Percentiles rank a stretch among this genome's conserved stretches.
Conservation (phyloP, 1,284 basidiomycete species). For the Malassezia sympodialis region DNA sequence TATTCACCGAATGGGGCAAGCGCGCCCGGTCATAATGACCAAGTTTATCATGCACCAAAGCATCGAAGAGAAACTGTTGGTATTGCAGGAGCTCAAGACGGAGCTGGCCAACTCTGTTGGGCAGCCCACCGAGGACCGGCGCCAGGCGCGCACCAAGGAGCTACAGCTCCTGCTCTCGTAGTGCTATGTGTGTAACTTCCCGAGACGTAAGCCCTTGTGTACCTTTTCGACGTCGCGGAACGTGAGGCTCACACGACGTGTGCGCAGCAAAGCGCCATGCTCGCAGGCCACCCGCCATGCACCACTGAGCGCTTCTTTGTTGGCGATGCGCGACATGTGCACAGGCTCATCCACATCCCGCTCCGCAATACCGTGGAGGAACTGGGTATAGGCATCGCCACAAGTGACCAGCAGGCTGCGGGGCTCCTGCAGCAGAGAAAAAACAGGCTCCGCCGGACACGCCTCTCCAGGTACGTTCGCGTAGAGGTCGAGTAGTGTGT, state of each 20-base stretch:
- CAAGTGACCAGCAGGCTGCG: conserved; percentile 39
- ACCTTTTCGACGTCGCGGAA: conserved; percentile 62
- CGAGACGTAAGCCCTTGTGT: not conserved
- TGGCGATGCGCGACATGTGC: conserved; percentile 25
- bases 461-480: conserved; percentile 25
- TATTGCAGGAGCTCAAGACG: conserved; percentile 40
- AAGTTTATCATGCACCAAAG: conserved; percentile 42
- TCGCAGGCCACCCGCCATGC: not conserved
- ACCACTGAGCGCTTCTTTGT: conserved; percentile 20
- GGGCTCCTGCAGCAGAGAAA: conserved; percentile 41
- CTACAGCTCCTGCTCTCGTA: conserved; percentile 31
- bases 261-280: conserved; percentile 52
- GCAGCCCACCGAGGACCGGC: conserved; percentile 19
- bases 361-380: conserved; percentile 51
- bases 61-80: conserved; percentile 46
- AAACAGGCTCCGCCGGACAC: conserved; percentile 30
- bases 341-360: conserved; percentile 42
- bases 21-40: conserved; percentile 38
- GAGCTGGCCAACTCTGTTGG: conserved; percentile 42
- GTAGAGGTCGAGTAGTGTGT: conserved; percentile 75
- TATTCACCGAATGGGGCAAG: conserved; percentile 42
- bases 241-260: conserved; percentile 67
- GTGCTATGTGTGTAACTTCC: not conserved
- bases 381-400: conserved; percentile 33
- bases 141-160: conserved; percentile 27